Evolutionary conservation across 78 protist genomes (phyloP).

Genomic region (Dictyostelium firmibasis): DNA sequence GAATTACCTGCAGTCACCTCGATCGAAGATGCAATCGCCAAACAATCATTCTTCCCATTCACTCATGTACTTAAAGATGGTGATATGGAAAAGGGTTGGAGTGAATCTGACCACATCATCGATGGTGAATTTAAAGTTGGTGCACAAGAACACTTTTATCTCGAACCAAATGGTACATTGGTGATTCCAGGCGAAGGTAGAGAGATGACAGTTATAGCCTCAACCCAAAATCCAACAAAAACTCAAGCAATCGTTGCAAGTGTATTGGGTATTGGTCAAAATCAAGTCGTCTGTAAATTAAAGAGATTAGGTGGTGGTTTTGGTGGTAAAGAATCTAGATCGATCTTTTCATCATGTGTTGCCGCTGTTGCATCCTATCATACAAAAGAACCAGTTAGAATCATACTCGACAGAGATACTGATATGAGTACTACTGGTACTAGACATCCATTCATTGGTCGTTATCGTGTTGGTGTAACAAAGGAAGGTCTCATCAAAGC

Average conservation of each 20-base stretch:
- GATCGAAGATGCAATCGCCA: constrained; percentile 91
- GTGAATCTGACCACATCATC: constrained; percentile 48
- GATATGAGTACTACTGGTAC: constrained; percentile 92
- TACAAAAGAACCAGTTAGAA: constrained; percentile 81
- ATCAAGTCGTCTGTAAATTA: constrained; percentile 65
- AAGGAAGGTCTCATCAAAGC: constrained; percentile 78
- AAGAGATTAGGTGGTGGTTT: constrained; percentile 98
- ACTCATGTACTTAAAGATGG: constrained; percentile 74
- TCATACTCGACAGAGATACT: constrained; percentile 82
- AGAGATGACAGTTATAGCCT: constrained; percentile 69
- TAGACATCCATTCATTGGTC: constrained; percentile 90
- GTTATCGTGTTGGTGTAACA: constrained; percentile 85
- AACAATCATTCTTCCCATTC: constrained; percentile 22
- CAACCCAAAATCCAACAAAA: constrained; percentile 91
- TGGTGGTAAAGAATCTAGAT: constrained; percentile 97
- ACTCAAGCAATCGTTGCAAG: constrained; percentile 80
- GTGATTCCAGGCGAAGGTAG: constrained; percentile 92
- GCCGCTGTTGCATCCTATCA: constrained; percentile 88
- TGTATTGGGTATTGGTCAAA: constrained; percentile 87
- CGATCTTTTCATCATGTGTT: constrained; percentile 20
- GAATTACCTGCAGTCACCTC: constrained; percentile 79
- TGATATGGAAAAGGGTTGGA: constrained; percentile 68
- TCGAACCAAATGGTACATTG: constrained; percentile 90
- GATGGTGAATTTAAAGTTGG: constrained; percentile 83
- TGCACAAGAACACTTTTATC: constrained; percentile 98